phyloP scores from a whole-genome alignment of 2,329 filamentous ascomycete species.

The Bipolaris zeicola region DNA sequence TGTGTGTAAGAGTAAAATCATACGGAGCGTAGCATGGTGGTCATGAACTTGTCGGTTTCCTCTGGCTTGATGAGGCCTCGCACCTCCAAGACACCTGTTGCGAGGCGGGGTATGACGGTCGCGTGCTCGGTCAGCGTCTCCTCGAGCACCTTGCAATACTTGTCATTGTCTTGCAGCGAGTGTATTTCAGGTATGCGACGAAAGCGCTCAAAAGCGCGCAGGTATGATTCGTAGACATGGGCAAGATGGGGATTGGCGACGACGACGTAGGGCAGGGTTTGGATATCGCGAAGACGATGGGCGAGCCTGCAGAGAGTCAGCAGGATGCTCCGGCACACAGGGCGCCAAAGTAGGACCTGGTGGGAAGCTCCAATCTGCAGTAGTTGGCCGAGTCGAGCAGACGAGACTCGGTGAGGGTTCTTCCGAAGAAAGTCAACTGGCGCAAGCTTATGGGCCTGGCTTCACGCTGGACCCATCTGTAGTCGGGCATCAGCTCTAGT shows the following conservation, averaged over 20 bases:
- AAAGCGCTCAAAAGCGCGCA: constrained; percentile 91
- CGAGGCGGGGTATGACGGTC: constrained; percentile 89
- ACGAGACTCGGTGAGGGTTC: constrained; percentile 86
- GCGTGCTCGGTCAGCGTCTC: constrained; percentile 85
- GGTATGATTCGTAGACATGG: constrained; percentile 95
- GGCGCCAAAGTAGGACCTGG: constrained; percentile 59
- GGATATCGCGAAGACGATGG: constrained; percentile 95
- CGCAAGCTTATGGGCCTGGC: constrained; percentile 94
- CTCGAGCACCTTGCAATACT: constrained; percentile 79
- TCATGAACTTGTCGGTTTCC: constrained; percentile 93
- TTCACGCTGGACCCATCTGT: constrained; percentile 89
- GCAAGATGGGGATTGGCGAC: constrained; percentile 94
- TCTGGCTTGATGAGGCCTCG: constrained; percentile 79
- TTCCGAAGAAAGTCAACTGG: constrained; percentile 95
- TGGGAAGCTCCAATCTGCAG: constrained; percentile 91
- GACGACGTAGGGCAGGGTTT: constrained; percentile 92
- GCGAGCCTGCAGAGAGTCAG: constrained; percentile 67
- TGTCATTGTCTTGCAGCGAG: constrained; percentile 86
- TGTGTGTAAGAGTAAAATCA: neutral
- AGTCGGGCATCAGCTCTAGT: constrained; percentile 3
- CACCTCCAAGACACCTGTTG: constrained; percentile 93
- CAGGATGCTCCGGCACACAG: neutral
- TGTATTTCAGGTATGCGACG: constrained; percentile 83
- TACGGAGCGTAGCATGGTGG: constrained; percentile 86
- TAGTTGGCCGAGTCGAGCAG: constrained; percentile 96